Evolutionary conservation across 2,329 filamentous ascomycete species (phyloP).

Genomic region (Pyricularia grisea): DNA sequence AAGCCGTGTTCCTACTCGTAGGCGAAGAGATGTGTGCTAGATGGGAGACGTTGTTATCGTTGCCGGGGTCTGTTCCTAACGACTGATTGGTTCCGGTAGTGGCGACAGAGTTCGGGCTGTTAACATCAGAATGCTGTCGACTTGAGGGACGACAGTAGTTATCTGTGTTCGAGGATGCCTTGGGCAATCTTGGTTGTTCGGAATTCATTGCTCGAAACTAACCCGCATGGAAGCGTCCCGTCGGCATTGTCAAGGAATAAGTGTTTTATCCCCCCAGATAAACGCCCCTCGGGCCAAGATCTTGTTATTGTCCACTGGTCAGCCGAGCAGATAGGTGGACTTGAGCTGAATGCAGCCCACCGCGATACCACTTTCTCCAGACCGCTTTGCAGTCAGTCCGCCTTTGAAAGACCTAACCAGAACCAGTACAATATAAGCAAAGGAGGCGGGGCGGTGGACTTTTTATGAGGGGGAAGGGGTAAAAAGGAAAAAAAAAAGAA

Average conservation of each 20-base stretch:
- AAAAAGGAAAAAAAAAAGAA: neutral
- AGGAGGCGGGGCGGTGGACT: neutral
- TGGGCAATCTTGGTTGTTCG: neutral
- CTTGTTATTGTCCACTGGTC: neutral
- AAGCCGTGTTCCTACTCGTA: constrained; percentile 38
- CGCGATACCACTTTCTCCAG: neutral
- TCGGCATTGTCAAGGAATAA: neutral
- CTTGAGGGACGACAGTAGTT: neutral
- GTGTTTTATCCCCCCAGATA: neutral
- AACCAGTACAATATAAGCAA: neutral
- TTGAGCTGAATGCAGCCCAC: neutral
- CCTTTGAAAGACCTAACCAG: neutral
- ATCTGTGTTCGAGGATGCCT: neutral
- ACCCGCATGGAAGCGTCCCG: neutral
- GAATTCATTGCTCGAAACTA: constrained; percentile 1
- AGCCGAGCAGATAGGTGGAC: neutral
- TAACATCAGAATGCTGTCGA: neutral
- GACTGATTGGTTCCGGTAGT: neutral
- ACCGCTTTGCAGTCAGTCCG: neutral
- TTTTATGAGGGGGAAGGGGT: neutral
- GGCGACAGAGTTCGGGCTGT: neutral
- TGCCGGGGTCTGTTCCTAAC: neutral
- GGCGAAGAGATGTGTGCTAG: constrained; percentile 13
- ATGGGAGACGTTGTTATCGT: neutral
- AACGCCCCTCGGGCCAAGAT: neutral